phyloP scores from a whole-genome alignment of 768 basidiomycete species.

The Pluteus cervinus region DNA sequence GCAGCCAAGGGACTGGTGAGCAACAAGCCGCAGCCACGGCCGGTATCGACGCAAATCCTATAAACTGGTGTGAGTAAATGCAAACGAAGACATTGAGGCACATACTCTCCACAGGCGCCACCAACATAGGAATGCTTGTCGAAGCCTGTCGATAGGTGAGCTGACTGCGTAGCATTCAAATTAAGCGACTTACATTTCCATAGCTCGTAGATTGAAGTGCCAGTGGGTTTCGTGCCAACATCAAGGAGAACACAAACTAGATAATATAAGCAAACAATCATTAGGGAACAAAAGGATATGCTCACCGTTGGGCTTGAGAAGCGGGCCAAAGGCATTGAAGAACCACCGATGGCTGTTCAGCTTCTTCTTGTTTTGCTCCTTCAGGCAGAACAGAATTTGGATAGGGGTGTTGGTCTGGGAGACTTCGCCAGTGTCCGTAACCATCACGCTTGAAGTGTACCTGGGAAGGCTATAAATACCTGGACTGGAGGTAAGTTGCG shows the following conservation, averaged over 20 bases:
- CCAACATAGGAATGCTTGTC: constrained; percentile 83
- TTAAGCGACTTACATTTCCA: constrained; percentile 74
- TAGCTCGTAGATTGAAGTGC: constrained; percentile 91
- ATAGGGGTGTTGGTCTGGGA: constrained; percentile 70
- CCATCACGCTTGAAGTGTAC: constrained; percentile 75
- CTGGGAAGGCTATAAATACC: constrained; percentile 23
- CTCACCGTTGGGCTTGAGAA: constrained; percentile 78
- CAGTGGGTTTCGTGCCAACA: constrained; percentile 93
- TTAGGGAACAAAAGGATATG: constrained; percentile 4
- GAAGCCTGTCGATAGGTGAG: constrained; percentile 40
- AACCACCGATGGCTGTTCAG: constrained; percentile 96
- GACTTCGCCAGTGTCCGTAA: constrained; percentile 77
- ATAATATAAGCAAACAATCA: background rate
- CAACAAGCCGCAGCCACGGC: constrained; percentile 64
- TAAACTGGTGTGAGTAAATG: background rate
- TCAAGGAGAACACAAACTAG: constrained; percentile 86
- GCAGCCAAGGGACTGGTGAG: constrained; percentile 78
- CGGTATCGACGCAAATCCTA: constrained; percentile 80
- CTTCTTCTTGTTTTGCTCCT: constrained; percentile 97
- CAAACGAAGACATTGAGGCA: background rate
- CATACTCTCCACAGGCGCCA: constrained; percentile 92
- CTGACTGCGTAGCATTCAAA: background rate
- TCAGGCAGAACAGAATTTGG: constrained; percentile 86
- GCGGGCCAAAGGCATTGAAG: constrained; percentile 91
- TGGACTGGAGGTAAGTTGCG: constrained; percentile 2